A percentile compares a stretch with the other conserved stretches of the same genome.
These are phyloP conservation scores for Dipodascopsis uninucleata DNA, from an alignment of 805 yeast species.

Conservation along the genomic window DNA sequence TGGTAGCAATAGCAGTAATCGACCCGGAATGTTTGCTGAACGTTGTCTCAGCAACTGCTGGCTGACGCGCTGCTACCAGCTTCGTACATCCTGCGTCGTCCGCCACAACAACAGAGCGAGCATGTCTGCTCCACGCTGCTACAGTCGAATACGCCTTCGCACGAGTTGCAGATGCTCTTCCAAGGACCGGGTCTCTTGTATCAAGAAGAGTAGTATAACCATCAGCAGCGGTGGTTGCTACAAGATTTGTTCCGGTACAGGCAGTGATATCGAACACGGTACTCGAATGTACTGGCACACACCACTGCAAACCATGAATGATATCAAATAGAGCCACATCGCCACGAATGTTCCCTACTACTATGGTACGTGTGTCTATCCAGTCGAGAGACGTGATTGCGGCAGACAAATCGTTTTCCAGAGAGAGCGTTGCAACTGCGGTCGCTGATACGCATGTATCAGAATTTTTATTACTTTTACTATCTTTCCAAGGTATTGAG, in stretches of 20 bases:
- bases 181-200: constrained; percentile 12
- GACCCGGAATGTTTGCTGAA: constrained; percentile 10
- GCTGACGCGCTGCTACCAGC: neutral
- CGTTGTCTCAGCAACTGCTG: constrained; percentile 2
- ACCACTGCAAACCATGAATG: neutral
- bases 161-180: constrained; percentile 8
- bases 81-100: constrained; percentile 7
- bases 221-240: constrained; percentile 18
- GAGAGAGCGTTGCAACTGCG: too few species aligned
- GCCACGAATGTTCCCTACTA: constrained; percentile 25
- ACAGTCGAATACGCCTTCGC: constrained; percentile 3
- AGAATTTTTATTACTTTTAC: neutral
- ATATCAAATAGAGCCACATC: constrained; percentile 19
- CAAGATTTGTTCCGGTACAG: constrained; percentile 1
- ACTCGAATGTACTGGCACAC: constrained; percentile 12
- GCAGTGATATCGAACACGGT: constrained; percentile 4
- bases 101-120: constrained; percentile 3
- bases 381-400: constrained; percentile 16
- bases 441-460: constrained; percentile 1
- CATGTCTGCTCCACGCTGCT: neutral
- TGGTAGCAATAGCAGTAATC: constrained; percentile 17
- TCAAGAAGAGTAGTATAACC: constrained; percentile 16
- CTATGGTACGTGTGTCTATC: constrained; percentile 14
- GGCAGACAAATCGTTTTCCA: constrained; percentile 12
- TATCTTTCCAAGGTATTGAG: neutral